Conservation (phyloP, 1,284 basidiomycete genomes). For the Schizopora paradoxa region DNA sequence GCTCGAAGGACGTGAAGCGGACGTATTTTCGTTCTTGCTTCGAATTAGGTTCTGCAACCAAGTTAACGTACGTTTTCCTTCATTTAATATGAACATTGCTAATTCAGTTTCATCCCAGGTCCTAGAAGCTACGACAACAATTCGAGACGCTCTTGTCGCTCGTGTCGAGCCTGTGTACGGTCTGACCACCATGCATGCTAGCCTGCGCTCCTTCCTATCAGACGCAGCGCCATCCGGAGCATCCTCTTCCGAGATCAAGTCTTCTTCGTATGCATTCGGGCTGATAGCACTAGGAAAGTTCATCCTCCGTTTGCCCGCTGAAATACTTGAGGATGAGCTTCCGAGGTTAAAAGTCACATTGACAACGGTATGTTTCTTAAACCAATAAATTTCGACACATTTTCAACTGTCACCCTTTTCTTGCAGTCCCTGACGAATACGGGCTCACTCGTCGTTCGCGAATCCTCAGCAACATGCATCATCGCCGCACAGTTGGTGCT, state of each 20-base stretch:
- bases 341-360: constrained; percentile 66
- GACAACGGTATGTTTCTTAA: constrained; percentile 49
- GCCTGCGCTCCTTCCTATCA: constrained; percentile 55
- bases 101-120: constrained; percentile 47
- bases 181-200: constrained; percentile 71
- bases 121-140: constrained; percentile 71
- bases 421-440: constrained; percentile 65
- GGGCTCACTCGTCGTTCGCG: constrained; percentile 67
- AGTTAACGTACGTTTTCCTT: constrained; percentile 46
- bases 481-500: constrained; percentile 76
- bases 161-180: constrained; percentile 79
- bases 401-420: constrained; percentile 8
- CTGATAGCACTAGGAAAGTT: constrained; percentile 77
- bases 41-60: constrained; percentile 63
- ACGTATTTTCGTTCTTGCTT: constrained; percentile 60
- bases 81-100: too few relatives aligned
- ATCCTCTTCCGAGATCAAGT: constrained; percentile 41
- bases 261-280: constrained; percentile 71
- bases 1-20: constrained; percentile 68
- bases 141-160: constrained; percentile 65
- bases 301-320: constrained; percentile 68
- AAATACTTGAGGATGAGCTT: constrained; percentile 80
- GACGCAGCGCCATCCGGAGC: constrained; percentile 41
- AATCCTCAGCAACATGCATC: constrained; percentile 74
- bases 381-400: constrained; percentile 5